Evolutionary conservation across 306 rosid species (phyloP), one percentile per base, ranked within the genome.

Genomic region (Trichosanthes cucumerina): DNA sequence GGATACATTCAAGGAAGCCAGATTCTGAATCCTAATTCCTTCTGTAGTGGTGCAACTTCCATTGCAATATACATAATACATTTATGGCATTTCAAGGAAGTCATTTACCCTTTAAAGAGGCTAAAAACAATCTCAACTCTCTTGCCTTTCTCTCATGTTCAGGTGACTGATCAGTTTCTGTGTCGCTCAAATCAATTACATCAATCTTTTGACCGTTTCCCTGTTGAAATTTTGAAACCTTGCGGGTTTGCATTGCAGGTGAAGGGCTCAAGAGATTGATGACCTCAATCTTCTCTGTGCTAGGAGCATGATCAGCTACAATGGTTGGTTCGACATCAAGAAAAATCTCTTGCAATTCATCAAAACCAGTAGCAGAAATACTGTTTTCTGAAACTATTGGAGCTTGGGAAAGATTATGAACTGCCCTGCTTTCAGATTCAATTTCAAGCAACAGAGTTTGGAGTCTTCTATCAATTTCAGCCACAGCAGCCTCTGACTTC

Each of bases 211-310:
- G 74, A 68, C 53, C 80, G 80, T 73, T 83, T 49, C 77, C 71
- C 63, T 80, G 75, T 58, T 68, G 80, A 66, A 70, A 79, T 82
- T 79, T 82, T 10, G 81, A 75, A 21, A 47, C 41, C 4, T 41
- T 10, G 36, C 26, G 47, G n/a, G 79, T 65, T 62, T 70, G 76
- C 70, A 85, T 85, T 47, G 44, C 79, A 13, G 97, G 97, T 74
- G 89, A 80, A 83, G 97, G 97, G 53, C 97, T 92, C 43, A 83
- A 75, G 52, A 90, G 91, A 85, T 89, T 88, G 50, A 90, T 90
- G 82, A 90, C 87, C 78, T 86, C 96, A 31, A 49, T 49, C 44
- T 39, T 73, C 77, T 49, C 16, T 8, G 60, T 49, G 39, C 59
- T 15, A 26, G 43, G 43, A 73, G 59, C 26, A 28, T 64, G 54